phyloP scores from a whole-genome alignment of 495 filamentous ascomycete genomes.

The Patellaria atrata region DNA sequence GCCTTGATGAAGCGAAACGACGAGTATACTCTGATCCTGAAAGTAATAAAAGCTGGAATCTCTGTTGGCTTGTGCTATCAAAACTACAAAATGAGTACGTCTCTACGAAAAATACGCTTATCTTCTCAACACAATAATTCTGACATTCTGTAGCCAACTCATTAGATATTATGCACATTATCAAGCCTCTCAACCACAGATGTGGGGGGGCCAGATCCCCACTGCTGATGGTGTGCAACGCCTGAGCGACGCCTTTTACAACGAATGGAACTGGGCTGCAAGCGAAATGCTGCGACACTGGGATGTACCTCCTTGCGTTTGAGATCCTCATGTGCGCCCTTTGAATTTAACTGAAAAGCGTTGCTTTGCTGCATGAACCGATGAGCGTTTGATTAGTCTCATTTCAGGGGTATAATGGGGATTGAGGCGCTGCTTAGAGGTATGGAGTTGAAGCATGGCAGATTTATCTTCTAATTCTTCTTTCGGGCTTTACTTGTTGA shows the following conservation, averaged over 20 bases:
- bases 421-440: too few relatives aligned
- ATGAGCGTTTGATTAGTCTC: too few relatives aligned
- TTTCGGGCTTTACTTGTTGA: too few relatives aligned
- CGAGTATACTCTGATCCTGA: slow-evolving; percentile 49
- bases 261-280: slow-evolving; percentile 54
- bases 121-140: background rate
- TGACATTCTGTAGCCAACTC: slow-evolving; percentile 34
- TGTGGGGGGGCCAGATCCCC: slow-evolving; percentile 56
- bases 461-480: too few relatives aligned
- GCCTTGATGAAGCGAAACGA: slow-evolving; percentile 51
- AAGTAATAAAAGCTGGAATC: slow-evolving; percentile 60
- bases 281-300: slow-evolving; percentile 56
- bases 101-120: slow-evolving; percentile 1
- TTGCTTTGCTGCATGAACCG: too few relatives aligned
- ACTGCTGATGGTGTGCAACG: slow-evolving; percentile 38
- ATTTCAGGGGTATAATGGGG: too few relatives aligned
- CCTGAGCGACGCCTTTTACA: slow-evolving; percentile 46
- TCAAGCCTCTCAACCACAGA: slow-evolving; percentile 48
- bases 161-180: slow-evolving; percentile 44
- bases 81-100: slow-evolving; percentile 55
- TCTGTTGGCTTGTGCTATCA: slow-evolving; percentile 57
- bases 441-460: too few relatives aligned
- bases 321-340: too few relatives aligned
- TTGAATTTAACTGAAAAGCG: too few relatives aligned
- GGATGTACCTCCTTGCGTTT: slow-evolving; percentile 36